A percentile compares a stretch with the other conserved stretches of the same genome.
phyloP scores from a whole-genome alignment of 208 protist genomes.

The Leishmania guyanensis region DNA sequence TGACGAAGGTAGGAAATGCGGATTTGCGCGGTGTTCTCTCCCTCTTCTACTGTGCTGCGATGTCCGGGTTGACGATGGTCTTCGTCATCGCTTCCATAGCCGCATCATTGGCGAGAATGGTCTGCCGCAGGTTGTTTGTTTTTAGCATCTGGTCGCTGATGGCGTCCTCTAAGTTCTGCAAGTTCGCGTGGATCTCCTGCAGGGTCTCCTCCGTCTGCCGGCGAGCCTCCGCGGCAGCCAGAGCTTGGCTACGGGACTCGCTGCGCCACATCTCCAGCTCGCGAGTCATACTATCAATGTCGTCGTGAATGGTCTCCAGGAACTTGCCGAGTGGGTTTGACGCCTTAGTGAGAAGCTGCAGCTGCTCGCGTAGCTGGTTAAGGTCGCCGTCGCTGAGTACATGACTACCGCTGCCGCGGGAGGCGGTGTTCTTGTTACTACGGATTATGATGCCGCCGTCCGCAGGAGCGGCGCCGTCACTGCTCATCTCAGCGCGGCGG shows the following conservation, averaged over 20 bases:
- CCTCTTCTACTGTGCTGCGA: constrained; percentile 27
- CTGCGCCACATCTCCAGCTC: constrained; percentile 92
- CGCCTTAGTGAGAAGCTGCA: constrained; percentile 90
- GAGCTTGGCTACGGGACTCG: constrained; percentile 79
- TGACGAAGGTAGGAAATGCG: not conserved
- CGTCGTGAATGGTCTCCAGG: constrained; percentile 84
- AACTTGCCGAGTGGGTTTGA: constrained; percentile 90
- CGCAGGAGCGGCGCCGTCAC: constrained; percentile 22
- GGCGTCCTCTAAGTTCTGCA: constrained; percentile 86
- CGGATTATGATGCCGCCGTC: constrained; percentile 80
- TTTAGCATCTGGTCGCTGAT: constrained; percentile 89
- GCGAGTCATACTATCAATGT: constrained; percentile 89
- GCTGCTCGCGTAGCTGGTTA: constrained; percentile 80
- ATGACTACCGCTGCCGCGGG: constrained; percentile 30
- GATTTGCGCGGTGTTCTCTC: not conserved
- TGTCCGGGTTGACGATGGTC: constrained; percentile 83
- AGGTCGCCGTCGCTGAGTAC: constrained; percentile 75
- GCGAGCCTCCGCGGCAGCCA: constrained; percentile 76
- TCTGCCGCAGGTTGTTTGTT: constrained; percentile 78
- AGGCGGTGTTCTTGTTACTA: constrained; percentile 40
- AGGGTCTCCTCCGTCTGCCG: constrained; percentile 86
- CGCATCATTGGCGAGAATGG: constrained; percentile 80
- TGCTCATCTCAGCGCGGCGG: constrained; percentile 11
- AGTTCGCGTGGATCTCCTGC: constrained; percentile 78
- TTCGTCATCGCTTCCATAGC: constrained; percentile 81